A percentile compares a stretch with the other conserved stretches of the same genome.
Conservation (phyloP, 148 eudicot species). For the Fagopyrum homotropicum region DNA sequence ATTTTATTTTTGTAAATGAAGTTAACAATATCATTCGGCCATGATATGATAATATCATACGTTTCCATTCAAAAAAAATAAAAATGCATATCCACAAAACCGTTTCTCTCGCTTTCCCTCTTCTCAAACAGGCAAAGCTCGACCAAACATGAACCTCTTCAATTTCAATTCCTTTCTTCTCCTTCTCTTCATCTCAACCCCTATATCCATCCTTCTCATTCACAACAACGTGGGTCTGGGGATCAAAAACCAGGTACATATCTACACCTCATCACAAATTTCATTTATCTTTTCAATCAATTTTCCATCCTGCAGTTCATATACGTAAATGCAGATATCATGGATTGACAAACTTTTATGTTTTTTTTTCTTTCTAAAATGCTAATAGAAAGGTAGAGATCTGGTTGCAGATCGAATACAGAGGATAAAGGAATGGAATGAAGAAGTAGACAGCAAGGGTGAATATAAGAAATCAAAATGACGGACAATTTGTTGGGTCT, state of each 20-base stretch:
- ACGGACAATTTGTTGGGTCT: constrained; percentile 56
- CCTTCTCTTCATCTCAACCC: not conserved
- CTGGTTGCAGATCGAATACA: not conserved
- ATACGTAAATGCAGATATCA: not conserved
- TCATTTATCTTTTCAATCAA: not conserved
- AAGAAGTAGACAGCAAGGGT: not conserved
- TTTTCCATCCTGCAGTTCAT: not conserved
- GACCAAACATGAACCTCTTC: not conserved
- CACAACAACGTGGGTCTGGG: not conserved
- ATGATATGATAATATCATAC: too few species aligned
- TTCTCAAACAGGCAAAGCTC: not conserved
- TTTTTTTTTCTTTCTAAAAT: not conserved
- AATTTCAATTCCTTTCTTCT: not conserved
- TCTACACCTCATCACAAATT: not conserved
- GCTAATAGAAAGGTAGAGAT: not conserved
- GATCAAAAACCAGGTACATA: not conserved
- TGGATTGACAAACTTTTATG: not conserved
- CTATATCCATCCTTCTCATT: not conserved
- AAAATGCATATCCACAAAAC: too few species aligned
- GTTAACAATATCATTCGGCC: too few species aligned
- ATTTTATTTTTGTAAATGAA: too few species aligned
- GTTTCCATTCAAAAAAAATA: too few species aligned
- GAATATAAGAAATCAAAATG: not conserved
- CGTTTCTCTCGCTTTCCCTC: not conserved
- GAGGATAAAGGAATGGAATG: not conserved